These are phyloP conservation scores for Lepiota brunneoincarnata DNA, from an alignment of 768 basidiomycete species.

Conservation along the genomic window DNA sequence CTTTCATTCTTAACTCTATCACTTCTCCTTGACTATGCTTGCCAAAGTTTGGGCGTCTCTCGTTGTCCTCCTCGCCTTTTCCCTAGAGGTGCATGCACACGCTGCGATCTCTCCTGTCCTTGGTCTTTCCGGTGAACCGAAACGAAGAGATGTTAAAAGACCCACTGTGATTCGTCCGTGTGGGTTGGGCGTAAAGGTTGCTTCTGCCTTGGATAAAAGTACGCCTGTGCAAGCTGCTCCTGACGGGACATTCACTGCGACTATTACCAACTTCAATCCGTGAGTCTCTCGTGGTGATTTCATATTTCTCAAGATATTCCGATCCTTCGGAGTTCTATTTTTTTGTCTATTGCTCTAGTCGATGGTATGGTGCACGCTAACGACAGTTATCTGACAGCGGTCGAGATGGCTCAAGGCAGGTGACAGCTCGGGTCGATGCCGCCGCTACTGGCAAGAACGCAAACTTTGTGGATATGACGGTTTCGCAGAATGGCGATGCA, in stretches of 20 bases:
- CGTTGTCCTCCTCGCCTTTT: constrained; percentile 29
- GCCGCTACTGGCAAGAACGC: constrained; percentile 34
- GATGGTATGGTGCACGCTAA: background rate
- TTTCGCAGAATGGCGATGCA: constrained; percentile 45
- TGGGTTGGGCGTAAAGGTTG: constrained; percentile 37
- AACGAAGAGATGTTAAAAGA: constrained; percentile 30
- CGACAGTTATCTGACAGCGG: constrained; percentile 16
- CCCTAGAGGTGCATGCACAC: constrained; percentile 38
- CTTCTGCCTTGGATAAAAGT: constrained; percentile 35
- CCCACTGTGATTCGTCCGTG: constrained; percentile 34
- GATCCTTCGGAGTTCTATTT: background rate
- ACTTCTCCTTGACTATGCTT: constrained; percentile 18
- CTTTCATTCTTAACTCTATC: background rate
- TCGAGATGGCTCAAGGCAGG: constrained; percentile 44
- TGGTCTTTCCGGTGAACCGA: constrained; percentile 28
- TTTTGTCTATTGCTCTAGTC: background rate
- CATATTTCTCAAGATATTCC: background rate
- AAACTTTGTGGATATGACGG: constrained; percentile 32
- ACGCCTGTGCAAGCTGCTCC: constrained; percentile 34
- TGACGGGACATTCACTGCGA: constrained; percentile 39
- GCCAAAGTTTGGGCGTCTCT: constrained; percentile 26
- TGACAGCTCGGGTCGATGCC: constrained; percentile 44
- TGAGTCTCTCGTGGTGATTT: constrained; percentile 21
- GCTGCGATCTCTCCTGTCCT: constrained; percentile 42
- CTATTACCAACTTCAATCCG: constrained; percentile 46